A percentile compares a stretch with the other conserved stretches of the same genome.
Evolutionary conservation across 805 yeast genomes (phyloP).

Genomic region (Yarrowia deformans): DNA sequence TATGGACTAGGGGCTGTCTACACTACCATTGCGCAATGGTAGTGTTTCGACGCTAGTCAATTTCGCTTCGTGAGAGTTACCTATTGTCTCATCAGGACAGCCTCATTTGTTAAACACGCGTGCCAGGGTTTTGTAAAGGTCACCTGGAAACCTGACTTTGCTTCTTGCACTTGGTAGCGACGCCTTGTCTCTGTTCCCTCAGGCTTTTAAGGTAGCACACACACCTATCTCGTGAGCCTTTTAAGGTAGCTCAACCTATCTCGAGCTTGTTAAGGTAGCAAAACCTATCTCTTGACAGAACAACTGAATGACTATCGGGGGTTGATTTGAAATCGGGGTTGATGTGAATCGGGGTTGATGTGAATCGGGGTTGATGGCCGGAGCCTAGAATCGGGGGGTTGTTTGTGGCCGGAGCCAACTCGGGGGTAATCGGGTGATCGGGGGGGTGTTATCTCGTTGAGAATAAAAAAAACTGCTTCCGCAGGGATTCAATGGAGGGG

Average conservation of each 20-base stretch:
- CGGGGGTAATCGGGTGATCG: too few species aligned
- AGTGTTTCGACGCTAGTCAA: slow-evolving; percentile 18
- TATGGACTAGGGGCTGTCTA: slow-evolving; percentile 25
- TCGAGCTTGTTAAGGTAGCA: neutral
- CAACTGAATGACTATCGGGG: slow-evolving; percentile 10
- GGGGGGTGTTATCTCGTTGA: neutral
- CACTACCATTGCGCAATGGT: neutral
- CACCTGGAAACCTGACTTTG: neutral
- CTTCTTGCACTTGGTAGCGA: slow-evolving; percentile 8
- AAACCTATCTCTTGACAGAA: neutral
- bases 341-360: neutral
- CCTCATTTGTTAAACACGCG: neutral
- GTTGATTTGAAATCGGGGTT: neutral
- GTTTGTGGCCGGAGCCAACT: neutral
- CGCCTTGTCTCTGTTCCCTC: neutral
- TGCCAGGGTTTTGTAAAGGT: neutral
- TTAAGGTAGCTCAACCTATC: neutral
- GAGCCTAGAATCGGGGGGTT: neutral
- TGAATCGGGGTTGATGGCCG: neutral
- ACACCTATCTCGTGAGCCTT: neutral
- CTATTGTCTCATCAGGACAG: slow-evolving; percentile 17
- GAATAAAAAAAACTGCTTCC: slow-evolving; percentile 17
- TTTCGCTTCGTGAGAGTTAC: neutral
- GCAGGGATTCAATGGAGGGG: slow-evolving; percentile 7
- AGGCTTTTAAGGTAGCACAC: neutral